phyloP scores from a whole-genome alignment of 805 yeast genomes.

The Starmerella gropengiesseri region DNA sequence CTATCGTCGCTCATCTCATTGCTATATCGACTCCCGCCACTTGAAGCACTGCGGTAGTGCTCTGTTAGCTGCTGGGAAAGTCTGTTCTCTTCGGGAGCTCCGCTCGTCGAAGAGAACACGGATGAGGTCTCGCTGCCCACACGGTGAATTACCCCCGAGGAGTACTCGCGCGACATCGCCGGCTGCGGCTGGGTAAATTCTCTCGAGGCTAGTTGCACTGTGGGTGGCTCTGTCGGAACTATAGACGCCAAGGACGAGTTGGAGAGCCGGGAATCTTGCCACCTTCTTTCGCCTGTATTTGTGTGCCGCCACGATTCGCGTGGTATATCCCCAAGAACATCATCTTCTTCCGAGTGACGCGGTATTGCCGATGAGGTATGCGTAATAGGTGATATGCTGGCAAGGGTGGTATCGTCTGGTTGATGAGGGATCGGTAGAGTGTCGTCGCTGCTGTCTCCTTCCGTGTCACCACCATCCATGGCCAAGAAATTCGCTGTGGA shows the following conservation, averaged over 20 bases:
- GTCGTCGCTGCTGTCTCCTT: conserved; percentile 8
- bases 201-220: conserved; percentile 58
- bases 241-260: conserved; percentile 69
- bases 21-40: conserved; percentile 24
- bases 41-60: conserved; percentile 30
- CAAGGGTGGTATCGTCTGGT: conserved; percentile 5
- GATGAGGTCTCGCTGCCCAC: conserved; percentile 30
- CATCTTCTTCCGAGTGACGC: conserved; percentile 15
- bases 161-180: conserved; percentile 26
- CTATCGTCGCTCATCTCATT: conserved; percentile 21
- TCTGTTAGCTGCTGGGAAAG: conserved; percentile 13
- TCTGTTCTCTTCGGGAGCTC: conserved; percentile 5
- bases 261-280: conserved; percentile 48
- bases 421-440: conserved; percentile 8
- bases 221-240: conserved; percentile 61
- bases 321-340: conserved; percentile 30
- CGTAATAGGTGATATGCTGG: neutral
- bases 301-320: conserved; percentile 53
- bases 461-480: conserved; percentile 29
- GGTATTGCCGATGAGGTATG: conserved; percentile 7
- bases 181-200: conserved; percentile 15
- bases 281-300: conserved; percentile 29
- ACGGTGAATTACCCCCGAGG: conserved; percentile 28
- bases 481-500: conserved; percentile 30
- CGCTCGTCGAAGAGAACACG: conserved; percentile 9